Percentiles rank a stretch among this genome's conserved stretches.
phyloP scores from a whole-genome alignment of 208 protist species.

The Tetramitus jugosus region DNA sequence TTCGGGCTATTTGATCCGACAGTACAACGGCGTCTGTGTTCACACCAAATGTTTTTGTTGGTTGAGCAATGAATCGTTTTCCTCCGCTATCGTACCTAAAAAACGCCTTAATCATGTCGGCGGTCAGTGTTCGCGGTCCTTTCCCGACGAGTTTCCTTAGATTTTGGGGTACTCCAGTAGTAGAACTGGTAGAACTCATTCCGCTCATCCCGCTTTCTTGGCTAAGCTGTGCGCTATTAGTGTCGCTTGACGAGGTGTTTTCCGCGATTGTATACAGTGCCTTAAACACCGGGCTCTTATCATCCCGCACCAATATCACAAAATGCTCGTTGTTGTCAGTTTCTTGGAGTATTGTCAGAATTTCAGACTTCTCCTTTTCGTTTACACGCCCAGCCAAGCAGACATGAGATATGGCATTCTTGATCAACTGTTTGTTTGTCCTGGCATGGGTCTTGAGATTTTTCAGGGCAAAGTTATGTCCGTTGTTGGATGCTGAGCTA shows the following conservation, averaged over 20 bases:
- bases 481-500: no score
- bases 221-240: no score
- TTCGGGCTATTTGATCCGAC: no score
- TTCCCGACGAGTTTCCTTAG: no score
- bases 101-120: not conserved
- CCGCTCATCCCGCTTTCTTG: no score
- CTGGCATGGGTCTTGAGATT: not conserved
- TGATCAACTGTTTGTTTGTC: not conserved
- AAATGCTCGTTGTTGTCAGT: not conserved
- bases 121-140: not conserved
- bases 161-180: no score
- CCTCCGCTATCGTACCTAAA: not conserved
- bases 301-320: not conserved
- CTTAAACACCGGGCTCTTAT: not conserved
- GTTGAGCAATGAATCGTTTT: not conserved
- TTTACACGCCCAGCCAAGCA: not conserved
- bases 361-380: not conserved
- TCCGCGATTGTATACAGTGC: not conserved
- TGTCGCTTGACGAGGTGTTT: no score
- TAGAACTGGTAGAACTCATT: no score
- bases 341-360: not conserved
- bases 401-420: not conserved
- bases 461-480: no score
- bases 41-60: no score
- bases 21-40: no score